These are phyloP conservation scores for Tolypocladium ovalisporum DNA, from an alignment of 2,329 filamentous ascomycete genomes.

Conservation along the genomic window DNA sequence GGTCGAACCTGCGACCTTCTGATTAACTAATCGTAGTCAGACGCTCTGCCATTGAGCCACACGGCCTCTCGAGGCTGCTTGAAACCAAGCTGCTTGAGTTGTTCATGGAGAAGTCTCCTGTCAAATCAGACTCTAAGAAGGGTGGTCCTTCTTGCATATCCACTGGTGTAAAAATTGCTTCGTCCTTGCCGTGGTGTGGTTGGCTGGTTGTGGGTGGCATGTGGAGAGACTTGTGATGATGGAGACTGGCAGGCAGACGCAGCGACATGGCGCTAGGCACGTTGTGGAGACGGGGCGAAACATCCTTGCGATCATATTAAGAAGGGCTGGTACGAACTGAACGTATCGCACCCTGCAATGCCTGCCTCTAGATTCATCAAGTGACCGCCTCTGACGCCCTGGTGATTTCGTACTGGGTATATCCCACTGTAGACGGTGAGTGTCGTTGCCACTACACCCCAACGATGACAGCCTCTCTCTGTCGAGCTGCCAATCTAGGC, in stretches of 20 bases:
- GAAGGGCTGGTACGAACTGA: neutral
- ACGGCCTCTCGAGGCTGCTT: neutral
- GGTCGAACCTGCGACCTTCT: constrained; percentile 6
- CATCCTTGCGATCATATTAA: neutral
- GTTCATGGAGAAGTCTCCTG: neutral
- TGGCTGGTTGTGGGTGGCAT: neutral
- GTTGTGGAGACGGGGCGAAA: neutral
- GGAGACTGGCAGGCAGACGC: neutral
- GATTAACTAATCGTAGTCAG: constrained; percentile 5
- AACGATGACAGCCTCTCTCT: neutral
- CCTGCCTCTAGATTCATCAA: neutral
- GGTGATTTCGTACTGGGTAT: neutral
- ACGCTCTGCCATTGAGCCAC: constrained; percentile 6
- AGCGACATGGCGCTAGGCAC: neutral
- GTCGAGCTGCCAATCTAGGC: neutral
- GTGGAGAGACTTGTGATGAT: neutral
- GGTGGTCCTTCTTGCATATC: neutral
- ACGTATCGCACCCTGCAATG: neutral
- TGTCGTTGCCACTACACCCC: neutral
- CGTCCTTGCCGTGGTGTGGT: neutral
- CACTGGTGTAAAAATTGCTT: neutral
- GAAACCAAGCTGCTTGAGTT: neutral
- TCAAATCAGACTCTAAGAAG: neutral
- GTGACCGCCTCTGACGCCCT: neutral
- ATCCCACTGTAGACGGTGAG: neutral